These are phyloP conservation scores for Tetradesmus lagerheimii DNA, from an alignment of 139 green algal genomes.

Conservation along the genomic window DNA sequence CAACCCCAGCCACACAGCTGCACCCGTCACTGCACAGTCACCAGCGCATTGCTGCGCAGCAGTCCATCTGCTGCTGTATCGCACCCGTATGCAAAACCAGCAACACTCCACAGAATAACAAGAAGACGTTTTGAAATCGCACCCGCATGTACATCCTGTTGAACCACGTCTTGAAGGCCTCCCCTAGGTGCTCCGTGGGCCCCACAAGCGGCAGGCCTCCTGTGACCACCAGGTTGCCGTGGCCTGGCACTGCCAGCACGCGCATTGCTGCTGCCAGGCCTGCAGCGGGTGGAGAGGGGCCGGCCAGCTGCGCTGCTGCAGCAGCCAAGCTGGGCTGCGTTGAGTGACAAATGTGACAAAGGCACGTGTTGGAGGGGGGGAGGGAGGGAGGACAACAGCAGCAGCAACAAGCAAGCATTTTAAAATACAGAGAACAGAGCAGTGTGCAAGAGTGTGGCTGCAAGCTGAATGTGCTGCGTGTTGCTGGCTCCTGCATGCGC, in stretches of 20 bases:
- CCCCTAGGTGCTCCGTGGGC: neutral
- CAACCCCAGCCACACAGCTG: no score
- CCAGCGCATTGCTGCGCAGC: no score
- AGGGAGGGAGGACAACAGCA: neutral
- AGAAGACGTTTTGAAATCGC: no score
- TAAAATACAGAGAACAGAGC: neutral
- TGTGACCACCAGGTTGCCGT: conserved; percentile 23
- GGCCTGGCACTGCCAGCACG: neutral
- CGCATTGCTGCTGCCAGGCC: neutral
- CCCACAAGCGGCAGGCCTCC: conserved; percentile 27
- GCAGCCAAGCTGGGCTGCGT: conserved; percentile 15
- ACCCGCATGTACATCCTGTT: conserved; percentile 42
- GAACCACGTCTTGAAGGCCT: conserved; percentile 34
- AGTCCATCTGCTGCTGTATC: no score
- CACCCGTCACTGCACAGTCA: no score
- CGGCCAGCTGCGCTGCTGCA: neutral
- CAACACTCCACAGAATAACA: no score
- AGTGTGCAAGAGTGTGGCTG: neutral
- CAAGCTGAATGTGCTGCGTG: neutral
- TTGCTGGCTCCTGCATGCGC: no score
- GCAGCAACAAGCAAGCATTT: no score
- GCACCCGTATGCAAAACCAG: no score
- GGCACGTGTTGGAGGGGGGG: neutral
- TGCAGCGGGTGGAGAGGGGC: neutral
- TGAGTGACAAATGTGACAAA: no score